Base-by-base conservation (phyloP, 2,329 filamentous ascomycete species). In the Pestalotiopsis sp. region DNA sequence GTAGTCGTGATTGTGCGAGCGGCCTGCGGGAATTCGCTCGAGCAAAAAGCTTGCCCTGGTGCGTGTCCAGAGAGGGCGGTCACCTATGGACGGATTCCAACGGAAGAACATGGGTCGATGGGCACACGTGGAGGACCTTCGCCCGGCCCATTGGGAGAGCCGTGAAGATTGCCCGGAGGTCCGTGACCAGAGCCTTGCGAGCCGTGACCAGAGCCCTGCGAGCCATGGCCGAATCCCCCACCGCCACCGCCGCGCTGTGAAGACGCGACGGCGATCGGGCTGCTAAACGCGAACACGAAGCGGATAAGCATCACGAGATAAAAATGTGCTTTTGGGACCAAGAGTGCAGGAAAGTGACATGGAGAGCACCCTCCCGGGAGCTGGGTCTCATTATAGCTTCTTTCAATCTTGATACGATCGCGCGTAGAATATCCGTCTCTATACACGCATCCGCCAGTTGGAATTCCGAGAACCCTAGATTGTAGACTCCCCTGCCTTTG, bases 221-320 rank as follows among this genome's bases (percentile, higher is more conserved):
- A 45, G 39, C 39, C 39, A 45, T 45, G 39, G 14, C 39, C 6
- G 4, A 45, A 5, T 7, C 6, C 27, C 75, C 75, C 0, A 74
- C 39, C 39, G 12, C 12, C 39, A 13, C 12, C 39, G 12, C 39
- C 39, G 39, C 39, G 12, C 12, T 45, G 39, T 45, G 39, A 45
- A 4, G 12, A 45, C 12, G 39, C 39, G 39, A 45, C 14, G 12
- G 39, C 14, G 39, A 45, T 9, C 2, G 17, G 39, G 12, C 39
- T 45, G 39, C 39, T 17, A 17, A 45, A 12, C 14, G 2, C 14
- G 3, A 45, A 17, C 39, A 45, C 14, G 39, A 45, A 17, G 14
- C 3, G 39, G 4, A 45, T 2, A 17, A 17, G 39, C 39, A 45
- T 45, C 39, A 45, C 14, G 12, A 45, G 39, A 45, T 45, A 17